Percentiles rank a stretch among this genome's conserved stretches.
Conservation (phyloP, 148 eudicot species). For the Nepenthes mirabilis region DNA sequence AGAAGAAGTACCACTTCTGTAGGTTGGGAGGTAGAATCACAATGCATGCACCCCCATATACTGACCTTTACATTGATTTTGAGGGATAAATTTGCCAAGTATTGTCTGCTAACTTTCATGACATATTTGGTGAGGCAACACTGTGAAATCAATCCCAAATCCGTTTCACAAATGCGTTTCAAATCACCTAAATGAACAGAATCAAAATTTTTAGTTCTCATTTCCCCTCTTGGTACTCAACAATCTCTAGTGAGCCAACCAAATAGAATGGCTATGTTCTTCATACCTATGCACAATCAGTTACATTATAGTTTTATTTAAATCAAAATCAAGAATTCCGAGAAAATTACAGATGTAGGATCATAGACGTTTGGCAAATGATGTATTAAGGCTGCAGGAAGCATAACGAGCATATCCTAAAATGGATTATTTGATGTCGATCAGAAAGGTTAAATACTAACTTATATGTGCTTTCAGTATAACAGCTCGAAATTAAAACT, state of each 20-base stretch:
- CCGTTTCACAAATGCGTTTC: conserved; percentile 84
- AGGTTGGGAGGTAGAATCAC: not conserved
- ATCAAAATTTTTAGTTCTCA: not conserved
- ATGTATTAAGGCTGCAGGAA: too few species aligned
- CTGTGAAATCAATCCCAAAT: conserved; percentile 73
- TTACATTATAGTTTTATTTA: too few species aligned
- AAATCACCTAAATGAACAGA: conserved; percentile 39
- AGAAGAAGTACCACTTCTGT: not conserved
- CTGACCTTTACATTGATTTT: conserved; percentile 89
- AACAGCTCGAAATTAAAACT: too few species aligned
- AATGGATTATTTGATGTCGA: not conserved
- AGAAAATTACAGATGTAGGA: too few species aligned
- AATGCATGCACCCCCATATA: not conserved
- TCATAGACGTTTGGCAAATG: too few species aligned
- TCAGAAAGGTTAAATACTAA: too few species aligned
- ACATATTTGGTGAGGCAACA: conserved; percentile 78
- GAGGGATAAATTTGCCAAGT: conserved; percentile 67
- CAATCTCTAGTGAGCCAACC: too few species aligned
- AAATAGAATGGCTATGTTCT: too few species aligned
- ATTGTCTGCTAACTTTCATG: conserved; percentile 56
- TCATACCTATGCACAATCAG: too few species aligned
- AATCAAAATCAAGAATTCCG: too few species aligned
- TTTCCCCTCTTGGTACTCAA: not conserved
- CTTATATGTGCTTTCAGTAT: too few species aligned
- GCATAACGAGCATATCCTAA: not conserved